Evolutionary conservation across 495 filamentous ascomycete species (phyloP), one percentile per base, ranked within the genome.

Genomic region (Trichoderma asperelloides): DNA sequence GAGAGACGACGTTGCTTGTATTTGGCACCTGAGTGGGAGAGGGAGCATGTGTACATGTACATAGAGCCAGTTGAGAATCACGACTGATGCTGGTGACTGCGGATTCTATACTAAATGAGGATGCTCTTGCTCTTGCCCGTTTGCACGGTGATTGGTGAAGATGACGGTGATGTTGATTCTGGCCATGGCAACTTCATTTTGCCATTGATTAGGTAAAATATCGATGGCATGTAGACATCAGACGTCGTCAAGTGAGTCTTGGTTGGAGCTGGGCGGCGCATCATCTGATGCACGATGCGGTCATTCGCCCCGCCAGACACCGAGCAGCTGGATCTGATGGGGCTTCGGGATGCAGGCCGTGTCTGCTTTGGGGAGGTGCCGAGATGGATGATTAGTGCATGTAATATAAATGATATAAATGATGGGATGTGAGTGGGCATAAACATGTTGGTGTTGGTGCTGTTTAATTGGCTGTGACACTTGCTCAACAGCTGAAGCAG

Each of bases 281-380:
- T 60, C 15, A 21, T 60, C 25, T 21, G 55, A 60, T 60, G 55
- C 55, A 60, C 55, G 55, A 60, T 60, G 55, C 55, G 23, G 55
- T 60, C 55, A 60, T 60, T 23, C 4, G 55, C 15, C 27, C 55
- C 55, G n/a, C 55, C 11, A 13, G 55, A 27, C 23, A 18, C 55
- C 55, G 16, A 60, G 55, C 55, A 60, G 55, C 55, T 60, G 55
- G 55, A 60, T 60, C 12, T 28, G 55, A 55, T 25, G 49, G 18
- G 49, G 49, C n/a, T 21, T 16, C 15, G 11, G 43, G 43, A 4
- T 4, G 6, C 43, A 16, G 43, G 43, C 0, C n/a, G 43, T 11
- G 13, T n/a, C 49, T 55, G 16, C 49, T 55, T 55, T 55, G 18
- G 49, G 49, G 49, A 55, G 49, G 49, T 45, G 47, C 18, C 23